A percentile compares a stretch with the other conserved stretches of the same genome.
Conservation (phyloP, 2,329 filamentous ascomycete species). For the Chaetoscypha palmicola region DNA sequence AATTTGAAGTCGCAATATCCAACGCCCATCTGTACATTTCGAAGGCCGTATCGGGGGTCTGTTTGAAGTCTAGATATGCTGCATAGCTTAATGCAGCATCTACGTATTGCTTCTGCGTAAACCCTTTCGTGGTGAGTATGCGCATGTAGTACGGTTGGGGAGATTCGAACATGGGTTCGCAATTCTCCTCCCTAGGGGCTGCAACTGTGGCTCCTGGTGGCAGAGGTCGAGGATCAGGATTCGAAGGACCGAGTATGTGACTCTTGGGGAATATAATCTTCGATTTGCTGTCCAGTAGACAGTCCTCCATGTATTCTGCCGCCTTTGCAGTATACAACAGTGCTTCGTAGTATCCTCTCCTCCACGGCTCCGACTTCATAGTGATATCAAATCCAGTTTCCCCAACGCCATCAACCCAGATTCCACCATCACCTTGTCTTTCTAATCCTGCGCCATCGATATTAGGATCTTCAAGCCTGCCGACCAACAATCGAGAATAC, state of each 20-base stretch:
- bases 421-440: slow-evolving; percentile 44
- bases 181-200: slow-evolving; percentile 69
- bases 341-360: slow-evolving; percentile 75
- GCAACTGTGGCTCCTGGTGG: slow-evolving; percentile 50
- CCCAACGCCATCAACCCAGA: slow-evolving; percentile 48
- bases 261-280: slow-evolving; percentile 63
- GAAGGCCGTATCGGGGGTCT: slow-evolving; percentile 54
- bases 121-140: slow-evolving; percentile 72
- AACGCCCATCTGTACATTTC: slow-evolving; percentile 71
- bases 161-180: slow-evolving; percentile 57
- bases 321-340: slow-evolving; percentile 70
- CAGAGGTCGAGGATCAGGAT: slow-evolving; percentile 69
- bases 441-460: slow-evolving; percentile 61
- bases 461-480: slow-evolving; percentile 60
- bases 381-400: slow-evolving; percentile 35
- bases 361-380: slow-evolving; percentile 72
- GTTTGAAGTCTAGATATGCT: slow-evolving; percentile 77
- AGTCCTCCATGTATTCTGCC: slow-evolving; percentile 76
- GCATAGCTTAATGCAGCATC: slow-evolving; percentile 79
- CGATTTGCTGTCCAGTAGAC: slow-evolving; percentile 61
- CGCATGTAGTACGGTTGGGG: slow-evolving; percentile 77
- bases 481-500: slow-evolving; percentile 52
- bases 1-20: slow-evolving; percentile 59
- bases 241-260: slow-evolving; percentile 74
- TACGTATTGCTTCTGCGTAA: slow-evolving; percentile 70